Conservation (phyloP, 2,329 filamentous ascomycete genomes). For the Aspergillus sp. region DNA sequence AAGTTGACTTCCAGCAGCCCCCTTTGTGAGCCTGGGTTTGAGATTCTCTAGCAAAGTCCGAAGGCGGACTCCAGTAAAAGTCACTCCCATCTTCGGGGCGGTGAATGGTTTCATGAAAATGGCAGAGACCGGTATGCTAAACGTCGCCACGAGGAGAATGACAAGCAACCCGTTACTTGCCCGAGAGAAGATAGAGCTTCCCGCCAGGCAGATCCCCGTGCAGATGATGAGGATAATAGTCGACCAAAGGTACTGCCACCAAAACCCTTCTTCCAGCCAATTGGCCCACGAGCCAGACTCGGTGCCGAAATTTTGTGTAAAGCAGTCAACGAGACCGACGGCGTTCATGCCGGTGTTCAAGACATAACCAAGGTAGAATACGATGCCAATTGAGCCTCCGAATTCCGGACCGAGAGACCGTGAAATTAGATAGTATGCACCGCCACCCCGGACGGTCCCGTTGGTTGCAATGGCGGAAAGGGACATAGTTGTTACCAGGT, state of each 20-base stretch:
- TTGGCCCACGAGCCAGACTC: constrained; percentile 56
- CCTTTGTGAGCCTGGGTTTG: constrained; percentile 63
- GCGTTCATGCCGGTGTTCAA: constrained; percentile 86
- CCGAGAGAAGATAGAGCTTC: constrained; percentile 75
- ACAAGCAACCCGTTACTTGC: constrained; percentile 75
- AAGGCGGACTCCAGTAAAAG: constrained; percentile 75
- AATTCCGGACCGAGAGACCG: constrained; percentile 84
- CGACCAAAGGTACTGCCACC: constrained; percentile 74
- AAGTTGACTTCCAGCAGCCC: constrained; percentile 61
- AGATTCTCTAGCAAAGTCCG: constrained; percentile 73
- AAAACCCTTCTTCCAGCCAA: constrained; percentile 68
- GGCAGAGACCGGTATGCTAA: constrained; percentile 81
- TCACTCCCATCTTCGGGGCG: constrained; percentile 60
- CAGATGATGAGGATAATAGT: constrained; percentile 70
- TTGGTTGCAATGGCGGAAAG: constrained; percentile 88
- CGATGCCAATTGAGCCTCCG: constrained; percentile 80
- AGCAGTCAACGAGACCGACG: constrained; percentile 79
- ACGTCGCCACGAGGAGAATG: constrained; percentile 68
- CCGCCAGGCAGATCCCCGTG: constrained; percentile 73
- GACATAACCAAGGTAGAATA: constrained; percentile 88
- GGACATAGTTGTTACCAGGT: constrained; percentile 81
- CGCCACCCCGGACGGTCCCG: constrained; percentile 81
- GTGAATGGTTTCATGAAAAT: constrained; percentile 67
- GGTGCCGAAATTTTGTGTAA: constrained; percentile 70
- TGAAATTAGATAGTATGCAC: constrained; percentile 86